phyloP scores from a whole-genome alignment of 2,329 filamentous ascomycete species.

The Diaporthe velutina region DNA sequence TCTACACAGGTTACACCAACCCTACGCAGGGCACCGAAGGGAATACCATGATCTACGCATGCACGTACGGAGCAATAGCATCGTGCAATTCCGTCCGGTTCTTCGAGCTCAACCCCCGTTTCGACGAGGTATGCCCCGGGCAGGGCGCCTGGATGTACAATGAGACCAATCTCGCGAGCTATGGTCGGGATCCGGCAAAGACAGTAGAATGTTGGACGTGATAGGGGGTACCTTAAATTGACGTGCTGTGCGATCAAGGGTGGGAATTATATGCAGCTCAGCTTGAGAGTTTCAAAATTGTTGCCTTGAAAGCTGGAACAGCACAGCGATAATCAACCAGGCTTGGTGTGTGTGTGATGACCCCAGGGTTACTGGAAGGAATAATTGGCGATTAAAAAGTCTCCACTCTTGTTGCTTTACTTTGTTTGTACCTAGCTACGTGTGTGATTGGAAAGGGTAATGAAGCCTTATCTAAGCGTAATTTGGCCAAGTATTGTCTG shows the following conservation, averaged over 20 bases:
- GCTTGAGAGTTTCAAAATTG: neutral
- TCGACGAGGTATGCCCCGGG: neutral
- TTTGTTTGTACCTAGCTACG: neutral
- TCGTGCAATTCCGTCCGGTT: neutral
- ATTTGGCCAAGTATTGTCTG: no score
- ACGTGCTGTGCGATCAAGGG: neutral
- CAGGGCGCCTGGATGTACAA: slow-evolving; percentile 20
- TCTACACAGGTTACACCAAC: neutral
- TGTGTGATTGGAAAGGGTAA: neutral
- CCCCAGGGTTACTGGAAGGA: neutral
- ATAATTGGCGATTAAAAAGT: neutral
- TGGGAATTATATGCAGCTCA: no score
- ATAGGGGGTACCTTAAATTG: neutral
- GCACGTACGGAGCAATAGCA: neutral
- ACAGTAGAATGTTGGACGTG: neutral
- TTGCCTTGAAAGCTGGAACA: neutral
- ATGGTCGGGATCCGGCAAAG: slow-evolving; percentile 5
- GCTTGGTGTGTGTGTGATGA: neutral
- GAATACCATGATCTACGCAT: slow-evolving; percentile 22
- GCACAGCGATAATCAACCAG: neutral
- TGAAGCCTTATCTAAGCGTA: neutral
- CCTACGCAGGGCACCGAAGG: neutral
- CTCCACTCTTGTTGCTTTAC: neutral
- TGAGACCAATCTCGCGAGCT: neutral
- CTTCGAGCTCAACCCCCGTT: slow-evolving; percentile 2